phyloP scores from a whole-genome alignment of 345 rosid species.

The Murraya koenigii region DNA sequence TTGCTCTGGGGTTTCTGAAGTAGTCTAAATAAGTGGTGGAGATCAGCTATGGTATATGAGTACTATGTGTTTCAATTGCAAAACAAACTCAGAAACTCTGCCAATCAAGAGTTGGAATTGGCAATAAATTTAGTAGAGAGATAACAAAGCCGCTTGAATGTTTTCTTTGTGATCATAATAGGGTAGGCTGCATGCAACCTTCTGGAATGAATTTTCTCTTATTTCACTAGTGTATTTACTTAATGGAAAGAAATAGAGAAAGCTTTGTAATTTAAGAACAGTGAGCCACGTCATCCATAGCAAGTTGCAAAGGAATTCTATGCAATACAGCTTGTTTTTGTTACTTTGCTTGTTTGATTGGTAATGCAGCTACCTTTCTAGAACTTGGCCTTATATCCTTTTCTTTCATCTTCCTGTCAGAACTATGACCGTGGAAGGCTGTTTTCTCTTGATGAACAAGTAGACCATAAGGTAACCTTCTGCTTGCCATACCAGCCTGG shows the following conservation, averaged over 20 bases:
- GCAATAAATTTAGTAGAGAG: not conserved
- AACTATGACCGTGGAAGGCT: constrained; percentile 68
- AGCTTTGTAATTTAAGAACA: no score
- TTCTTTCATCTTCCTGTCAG: constrained; percentile 27
- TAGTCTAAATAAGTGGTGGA: not conserved
- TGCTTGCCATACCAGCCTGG: not conserved
- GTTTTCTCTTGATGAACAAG: constrained; percentile 78
- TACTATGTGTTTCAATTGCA: not conserved
- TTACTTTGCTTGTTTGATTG: not conserved
- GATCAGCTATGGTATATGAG: not conserved
- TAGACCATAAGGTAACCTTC: constrained; percentile 70
- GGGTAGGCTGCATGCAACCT: not conserved
- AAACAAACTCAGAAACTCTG: not conserved
- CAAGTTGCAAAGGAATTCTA: not conserved
- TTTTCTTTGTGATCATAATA: not conserved
- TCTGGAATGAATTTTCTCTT: not conserved
- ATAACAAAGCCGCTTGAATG: not conserved
- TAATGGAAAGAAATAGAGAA: no score
- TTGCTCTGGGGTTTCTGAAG: not conserved
- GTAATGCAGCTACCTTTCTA: not conserved
- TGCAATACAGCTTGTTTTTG: not conserved
- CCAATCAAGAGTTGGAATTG: not conserved
- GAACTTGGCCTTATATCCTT: not conserved
- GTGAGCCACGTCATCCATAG: no score
- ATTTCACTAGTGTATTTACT: not conserved